Evolutionary conservation across 1,139 yeast genomes (phyloP), one percentile per base, ranked within the genome.

Genomic region (Pichiaceae sp.): DNA sequence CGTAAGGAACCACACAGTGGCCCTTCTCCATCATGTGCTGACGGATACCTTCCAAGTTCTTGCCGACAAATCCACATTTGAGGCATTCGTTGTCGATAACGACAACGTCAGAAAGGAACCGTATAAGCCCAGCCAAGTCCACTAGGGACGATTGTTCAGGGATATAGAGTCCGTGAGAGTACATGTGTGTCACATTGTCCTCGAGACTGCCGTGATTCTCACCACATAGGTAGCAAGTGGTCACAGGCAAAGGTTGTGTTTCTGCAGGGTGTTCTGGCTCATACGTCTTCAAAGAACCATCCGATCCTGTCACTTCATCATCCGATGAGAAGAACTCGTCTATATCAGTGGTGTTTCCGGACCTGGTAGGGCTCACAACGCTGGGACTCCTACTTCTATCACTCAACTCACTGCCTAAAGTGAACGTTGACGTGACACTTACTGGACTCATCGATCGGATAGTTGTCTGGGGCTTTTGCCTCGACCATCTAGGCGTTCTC

Each of bases 371-470:
- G 14, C 28, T 25, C 24, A 21, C 7, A 21, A 7, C 7, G 24
- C 24, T 21, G 7, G 24, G 24, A 21, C 24, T 21, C 11, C 24
- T 21, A 11, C 24, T 21, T 21, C 24, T 21, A 7, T 21, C 9
- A 21, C 24, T 21, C 19, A 29, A 17, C 31, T 29, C 31, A n/a
- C n/a, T 7, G 9, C 84, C 86, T 20, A 81, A 60, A 1, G 89
- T 78, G 48, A 83, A 72, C 36, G 73, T 70, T 2, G 85, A 76
- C 0, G 66, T 63, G 4, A 72, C 66, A 3, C 82, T 73, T 5
- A 62, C 60, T 2, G 83, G 81, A 46, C 84, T 74, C 14, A 51
- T 43, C 3, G 60, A 63, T 52, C 75, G 53, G n/a, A 38, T 48
- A 3, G n/a, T 8, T 4, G 12, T 4, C 12, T 17, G 15, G 4